These are phyloP conservation scores for Leccinum pallidistipes DNA, from an alignment of 1,284 basidiomycete species.

Conservation along the genomic window DNA sequence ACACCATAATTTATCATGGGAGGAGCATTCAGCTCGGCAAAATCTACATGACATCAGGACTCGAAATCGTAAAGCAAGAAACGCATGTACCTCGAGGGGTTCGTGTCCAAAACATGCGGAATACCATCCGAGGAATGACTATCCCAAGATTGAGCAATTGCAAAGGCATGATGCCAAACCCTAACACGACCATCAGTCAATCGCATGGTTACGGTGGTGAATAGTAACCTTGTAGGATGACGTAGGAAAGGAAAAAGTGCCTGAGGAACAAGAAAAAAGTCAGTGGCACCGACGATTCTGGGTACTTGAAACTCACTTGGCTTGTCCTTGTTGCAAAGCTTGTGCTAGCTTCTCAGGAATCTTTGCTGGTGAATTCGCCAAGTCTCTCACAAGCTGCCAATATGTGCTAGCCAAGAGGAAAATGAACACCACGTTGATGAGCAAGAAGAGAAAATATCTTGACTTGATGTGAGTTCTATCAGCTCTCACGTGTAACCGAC, in stretches of 20 bases:
- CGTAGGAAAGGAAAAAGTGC: slow-evolving; percentile 95
- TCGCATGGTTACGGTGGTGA: not conserved
- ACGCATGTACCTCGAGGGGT: slow-evolving; percentile 76
- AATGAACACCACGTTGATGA: slow-evolving; percentile 95
- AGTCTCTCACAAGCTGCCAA: slow-evolving; percentile 83
- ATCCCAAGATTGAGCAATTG: slow-evolving; percentile 90
- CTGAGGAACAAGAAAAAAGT: slow-evolving; percentile 36
- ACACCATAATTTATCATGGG: slow-evolving; percentile 95
- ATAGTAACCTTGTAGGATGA: slow-evolving; percentile 82
- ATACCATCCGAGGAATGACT: slow-evolving; percentile 73
- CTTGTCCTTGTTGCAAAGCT: slow-evolving; percentile 73
- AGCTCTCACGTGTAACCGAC: not conserved
- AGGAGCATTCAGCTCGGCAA: slow-evolving; percentile 94
- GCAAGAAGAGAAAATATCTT: slow-evolving; percentile 92
- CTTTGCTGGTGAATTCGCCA: slow-evolving; percentile 85
- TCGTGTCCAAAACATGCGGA: slow-evolving; percentile 70
- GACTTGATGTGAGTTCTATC: slow-evolving; percentile 8
- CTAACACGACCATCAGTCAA: slow-evolving; percentile 39
- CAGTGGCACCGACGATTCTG: slow-evolving; percentile 15
- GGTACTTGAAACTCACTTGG: slow-evolving; percentile 45
- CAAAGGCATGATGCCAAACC: slow-evolving; percentile 91
- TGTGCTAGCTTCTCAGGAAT: slow-evolving; percentile 88
- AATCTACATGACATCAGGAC: slow-evolving; percentile 53
- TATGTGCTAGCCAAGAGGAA: slow-evolving; percentile 91
- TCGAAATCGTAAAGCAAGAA: not conserved